A percentile compares a stretch with the other conserved stretches of the same genome.
These are phyloP conservation scores for Solanum chilense DNA, from an alignment of 257 asterid genomes.

Conservation along the genomic window DNA sequence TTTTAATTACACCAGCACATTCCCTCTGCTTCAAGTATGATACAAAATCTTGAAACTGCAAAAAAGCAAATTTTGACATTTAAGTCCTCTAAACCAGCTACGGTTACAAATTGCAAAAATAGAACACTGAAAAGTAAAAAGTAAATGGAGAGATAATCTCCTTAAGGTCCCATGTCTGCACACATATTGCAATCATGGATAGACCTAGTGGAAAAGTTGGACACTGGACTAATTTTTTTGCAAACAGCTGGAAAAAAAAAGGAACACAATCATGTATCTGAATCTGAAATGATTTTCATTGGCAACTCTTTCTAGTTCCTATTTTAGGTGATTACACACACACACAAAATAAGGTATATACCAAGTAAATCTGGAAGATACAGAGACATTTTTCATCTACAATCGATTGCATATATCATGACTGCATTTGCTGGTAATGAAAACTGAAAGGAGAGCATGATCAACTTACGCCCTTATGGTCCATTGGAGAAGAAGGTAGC, in stretches of 20 bases:
- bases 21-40: slow-evolving; percentile 88
- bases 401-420: neutral
- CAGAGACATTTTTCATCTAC: neutral
- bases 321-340: neutral
- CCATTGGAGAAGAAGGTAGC: slow-evolving; percentile 67
- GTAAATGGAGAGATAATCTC: neutral
- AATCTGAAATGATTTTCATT: neutral
- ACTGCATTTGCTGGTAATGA: neutral
- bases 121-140: neutral
- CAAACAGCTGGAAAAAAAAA: neutral
- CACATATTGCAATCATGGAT: neutral
- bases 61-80: neutral
- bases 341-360: neutral
- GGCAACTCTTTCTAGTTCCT: neutral
- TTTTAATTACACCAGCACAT: slow-evolving; percentile 90
- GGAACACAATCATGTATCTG: neutral
- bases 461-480: slow-evolving; percentile 85
- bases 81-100: neutral
- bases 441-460: slow-evolving; percentile 3
- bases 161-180: neutral
- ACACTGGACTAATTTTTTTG: neutral
- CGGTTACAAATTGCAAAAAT: neutral
- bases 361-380: neutral
- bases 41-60: slow-evolving; percentile 81
- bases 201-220: neutral